A percentile compares a stretch with the other conserved stretches of the same genome.
Conservation (phyloP, 2,329 filamentous ascomycete species). For the Microascus cirrosus region DNA sequence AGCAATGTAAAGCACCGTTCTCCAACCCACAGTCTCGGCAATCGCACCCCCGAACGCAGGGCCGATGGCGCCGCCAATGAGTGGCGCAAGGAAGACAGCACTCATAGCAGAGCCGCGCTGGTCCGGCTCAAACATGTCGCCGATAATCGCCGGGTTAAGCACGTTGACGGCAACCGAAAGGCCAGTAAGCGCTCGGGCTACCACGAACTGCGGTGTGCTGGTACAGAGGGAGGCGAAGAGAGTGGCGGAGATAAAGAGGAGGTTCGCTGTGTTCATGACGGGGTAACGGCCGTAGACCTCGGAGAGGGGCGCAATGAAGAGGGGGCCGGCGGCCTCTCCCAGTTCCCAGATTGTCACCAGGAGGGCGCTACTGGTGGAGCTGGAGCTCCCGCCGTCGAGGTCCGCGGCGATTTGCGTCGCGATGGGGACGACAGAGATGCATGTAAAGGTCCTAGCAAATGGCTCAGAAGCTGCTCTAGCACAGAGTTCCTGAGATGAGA, state of each 20-base stretch:
- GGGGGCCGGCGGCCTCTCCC: conserved; percentile 50
- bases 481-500: not conserved
- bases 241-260: conserved; percentile 37
- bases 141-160: conserved; percentile 51
- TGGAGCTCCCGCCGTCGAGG: conserved; percentile 22
- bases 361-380: conserved; percentile 40
- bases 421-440: conserved; percentile 42
- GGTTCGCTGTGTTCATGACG: conserved; percentile 41
- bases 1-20: conserved; percentile 38
- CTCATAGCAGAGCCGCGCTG: conserved; percentile 48
- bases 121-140: conserved; percentile 49
- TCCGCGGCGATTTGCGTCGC: conserved; percentile 39
- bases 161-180: conserved; percentile 54
- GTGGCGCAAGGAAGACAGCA: conserved; percentile 42
- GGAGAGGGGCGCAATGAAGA: conserved; percentile 50
- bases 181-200: conserved; percentile 46
- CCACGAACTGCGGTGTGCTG: conserved; percentile 34
- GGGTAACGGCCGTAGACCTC: conserved; percentile 47
- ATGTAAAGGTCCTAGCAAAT: conserved; percentile 39
- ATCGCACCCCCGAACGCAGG: conserved; percentile 44
- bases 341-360: conserved; percentile 64
- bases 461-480: not conserved
- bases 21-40: conserved; percentile 43
- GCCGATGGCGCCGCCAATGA: conserved; percentile 45
- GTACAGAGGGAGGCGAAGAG: conserved; percentile 32